Conservation (phyloP, 495 filamentous ascomycete genomes). For the Talaromyces wortmannii region DNA sequence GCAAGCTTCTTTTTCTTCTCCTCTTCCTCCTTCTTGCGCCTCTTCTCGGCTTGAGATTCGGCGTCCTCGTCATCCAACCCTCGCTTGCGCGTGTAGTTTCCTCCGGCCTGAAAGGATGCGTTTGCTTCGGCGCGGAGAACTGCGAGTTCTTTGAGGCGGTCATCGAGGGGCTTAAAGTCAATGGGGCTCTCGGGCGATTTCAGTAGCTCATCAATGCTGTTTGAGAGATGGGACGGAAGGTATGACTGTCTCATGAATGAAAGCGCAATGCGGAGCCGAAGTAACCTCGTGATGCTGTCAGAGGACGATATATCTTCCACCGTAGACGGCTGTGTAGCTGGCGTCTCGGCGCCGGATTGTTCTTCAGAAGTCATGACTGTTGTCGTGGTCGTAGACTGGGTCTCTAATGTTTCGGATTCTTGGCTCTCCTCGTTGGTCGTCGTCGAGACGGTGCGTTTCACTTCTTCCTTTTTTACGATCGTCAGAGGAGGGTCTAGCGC, state of each 20-base stretch:
- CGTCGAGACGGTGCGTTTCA: slow-evolving; percentile 8
- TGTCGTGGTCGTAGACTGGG: slow-evolving; percentile 28
- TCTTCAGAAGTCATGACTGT: slow-evolving; percentile 27
- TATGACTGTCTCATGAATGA: slow-evolving; percentile 73
- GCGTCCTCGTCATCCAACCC: slow-evolving; percentile 60
- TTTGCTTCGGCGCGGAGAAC: slow-evolving; percentile 61
- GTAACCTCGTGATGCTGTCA: slow-evolving; percentile 48
- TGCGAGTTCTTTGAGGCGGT: slow-evolving; percentile 56
- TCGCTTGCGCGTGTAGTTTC: slow-evolving; percentile 71
- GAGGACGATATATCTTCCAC: slow-evolving; percentile 28
- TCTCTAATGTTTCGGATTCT: slow-evolving; percentile 22
- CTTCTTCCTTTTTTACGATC: slow-evolving; percentile 46
- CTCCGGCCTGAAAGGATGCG: slow-evolving; percentile 51
- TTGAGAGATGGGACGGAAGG: slow-evolving; percentile 45
- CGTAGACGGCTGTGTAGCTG: slow-evolving; percentile 18
- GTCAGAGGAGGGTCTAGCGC: slow-evolving; percentile 69
- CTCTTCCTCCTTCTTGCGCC: slow-evolving; percentile 55
- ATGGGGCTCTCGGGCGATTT: slow-evolving; percentile 33
- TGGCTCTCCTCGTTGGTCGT: slow-evolving; percentile 12
- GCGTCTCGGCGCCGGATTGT: slow-evolving; percentile 19
- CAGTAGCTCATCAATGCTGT: slow-evolving; percentile 42
- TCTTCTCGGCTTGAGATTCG: slow-evolving; percentile 47
- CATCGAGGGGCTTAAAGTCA: slow-evolving; percentile 64
- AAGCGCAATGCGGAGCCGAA: slow-evolving; percentile 67
- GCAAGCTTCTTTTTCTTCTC: slow-evolving; percentile 70